A percentile compares a stretch with the other conserved stretches of the same genome.
These are phyloP conservation scores for Rhinocladiella mackenziei DNA, from an alignment of 2,329 filamentous ascomycete genomes.

Conservation along the genomic window DNA sequence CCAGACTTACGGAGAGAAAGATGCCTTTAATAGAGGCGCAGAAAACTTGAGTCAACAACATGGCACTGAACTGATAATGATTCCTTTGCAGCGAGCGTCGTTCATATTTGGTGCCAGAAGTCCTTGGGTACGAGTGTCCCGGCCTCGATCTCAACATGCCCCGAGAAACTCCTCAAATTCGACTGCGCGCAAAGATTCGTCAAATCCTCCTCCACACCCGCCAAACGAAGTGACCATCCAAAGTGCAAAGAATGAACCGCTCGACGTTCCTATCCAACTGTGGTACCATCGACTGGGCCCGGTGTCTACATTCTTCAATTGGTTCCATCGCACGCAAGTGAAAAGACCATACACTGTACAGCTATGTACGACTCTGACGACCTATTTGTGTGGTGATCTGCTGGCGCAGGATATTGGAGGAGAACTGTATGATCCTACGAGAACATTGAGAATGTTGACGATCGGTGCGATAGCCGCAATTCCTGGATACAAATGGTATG, in stretches of 20 bases:
- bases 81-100: slow-evolving; percentile 16
- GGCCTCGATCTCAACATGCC: slow-evolving; percentile 13
- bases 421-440: slow-evolving; percentile 60
- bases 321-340: slow-evolving; percentile 57
- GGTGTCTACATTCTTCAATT: slow-evolving; percentile 29
- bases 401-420: slow-evolving; percentile 32
- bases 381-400: slow-evolving; percentile 60
- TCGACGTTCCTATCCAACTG: slow-evolving; percentile 27
- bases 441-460: slow-evolving; percentile 66
- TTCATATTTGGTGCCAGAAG: slow-evolving; percentile 19
- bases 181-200: slow-evolving; percentile 9
- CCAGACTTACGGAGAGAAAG: background rate
- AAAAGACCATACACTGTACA: slow-evolving; percentile 75
- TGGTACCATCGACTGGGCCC: slow-evolving; percentile 31
- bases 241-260: slow-evolving; percentile 19
- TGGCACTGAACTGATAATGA: slow-evolving; percentile 17
- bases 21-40: slow-evolving; percentile 1
- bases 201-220: slow-evolving; percentile 12
- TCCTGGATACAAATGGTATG: slow-evolving; percentile 77
- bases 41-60: slow-evolving; percentile 3
- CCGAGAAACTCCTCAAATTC: slow-evolving; percentile 13
- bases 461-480: slow-evolving; percentile 72
- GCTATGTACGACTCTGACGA: slow-evolving; percentile 67
- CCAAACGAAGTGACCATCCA: slow-evolving; percentile 11
- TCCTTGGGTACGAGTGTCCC: slow-evolving; percentile 14